Conservation (phyloP, 1,284 basidiomycete genomes). For the Cystobasidium sp. region DNA sequence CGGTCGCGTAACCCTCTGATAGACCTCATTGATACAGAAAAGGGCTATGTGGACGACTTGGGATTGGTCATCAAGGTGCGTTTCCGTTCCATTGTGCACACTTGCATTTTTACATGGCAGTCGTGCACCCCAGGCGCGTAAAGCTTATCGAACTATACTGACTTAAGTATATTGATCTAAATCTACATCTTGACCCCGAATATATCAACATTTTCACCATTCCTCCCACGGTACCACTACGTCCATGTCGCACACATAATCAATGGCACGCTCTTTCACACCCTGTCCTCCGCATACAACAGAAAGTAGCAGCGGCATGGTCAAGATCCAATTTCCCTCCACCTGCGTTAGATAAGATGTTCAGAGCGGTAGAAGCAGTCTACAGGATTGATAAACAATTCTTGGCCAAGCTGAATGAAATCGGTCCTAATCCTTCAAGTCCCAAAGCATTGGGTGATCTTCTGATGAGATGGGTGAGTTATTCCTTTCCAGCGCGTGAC, state of each 20-base stretch:
- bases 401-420: constrained; percentile 82
- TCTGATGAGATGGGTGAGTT: constrained; percentile 90
- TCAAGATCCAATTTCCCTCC: constrained; percentile 92
- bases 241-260: not conserved
- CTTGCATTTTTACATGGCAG: too few species aligned
- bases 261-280: not conserved
- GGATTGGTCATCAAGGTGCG: constrained; percentile 86
- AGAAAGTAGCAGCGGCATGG: constrained; percentile 98
- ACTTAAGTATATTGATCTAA: too few species aligned
- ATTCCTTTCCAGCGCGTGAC: not conserved
- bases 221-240: not conserved
- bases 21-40: constrained; percentile 94
- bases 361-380: constrained; percentile 85
- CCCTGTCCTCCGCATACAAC: constrained; percentile 31
- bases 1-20: constrained; percentile 72
- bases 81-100: constrained; percentile 40
- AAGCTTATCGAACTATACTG: too few species aligned
- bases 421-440: constrained; percentile 89
- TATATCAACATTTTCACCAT: not conserved
- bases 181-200: too few species aligned
- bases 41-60: constrained; percentile 86
- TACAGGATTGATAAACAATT: constrained; percentile 88
- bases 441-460: constrained; percentile 94
- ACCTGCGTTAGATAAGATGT: constrained; percentile 87
- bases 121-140: too few species aligned